phyloP scores from a whole-genome alignment of 441 rosid genomes.

The Pelargonium citronellum region DNA sequence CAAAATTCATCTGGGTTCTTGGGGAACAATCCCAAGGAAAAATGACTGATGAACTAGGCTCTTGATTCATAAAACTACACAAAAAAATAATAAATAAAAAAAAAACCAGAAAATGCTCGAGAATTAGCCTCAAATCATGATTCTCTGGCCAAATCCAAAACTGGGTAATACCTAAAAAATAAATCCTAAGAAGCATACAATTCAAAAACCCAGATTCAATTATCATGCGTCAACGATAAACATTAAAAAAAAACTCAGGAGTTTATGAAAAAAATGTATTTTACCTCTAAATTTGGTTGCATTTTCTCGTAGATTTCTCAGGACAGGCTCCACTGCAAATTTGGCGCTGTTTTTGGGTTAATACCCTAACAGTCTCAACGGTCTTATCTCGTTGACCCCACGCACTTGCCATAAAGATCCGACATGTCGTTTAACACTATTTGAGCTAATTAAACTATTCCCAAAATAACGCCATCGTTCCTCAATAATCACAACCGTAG shows the following conservation, averaged over 20 bases:
- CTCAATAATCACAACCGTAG: background rate
- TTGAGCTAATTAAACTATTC: background rate
- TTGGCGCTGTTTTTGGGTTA: background rate
- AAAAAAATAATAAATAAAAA: background rate
- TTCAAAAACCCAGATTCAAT: background rate
- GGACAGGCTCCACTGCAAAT: background rate
- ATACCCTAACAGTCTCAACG: conserved; percentile 9
- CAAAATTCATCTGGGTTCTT: background rate
- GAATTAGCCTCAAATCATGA: background rate
- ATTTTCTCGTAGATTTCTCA: conserved; percentile 7
- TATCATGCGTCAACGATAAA: background rate
- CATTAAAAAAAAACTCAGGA: background rate
- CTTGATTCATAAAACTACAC: background rate
- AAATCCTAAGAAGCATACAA: background rate
- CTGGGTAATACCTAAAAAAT: too few species aligned
- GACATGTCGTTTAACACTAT: background rate
- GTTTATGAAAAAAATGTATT: background rate
- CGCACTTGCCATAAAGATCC: background rate
- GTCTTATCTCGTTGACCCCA: conserved; percentile 6
- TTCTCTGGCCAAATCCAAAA: too few species aligned
- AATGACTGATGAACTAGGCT: too few species aligned
- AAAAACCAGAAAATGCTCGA: conserved; percentile 1
- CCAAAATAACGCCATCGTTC: background rate
- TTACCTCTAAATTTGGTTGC: conserved; percentile 5
- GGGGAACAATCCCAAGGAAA: background rate